phyloP scores from a whole-genome alignment of 345 rosid species.

The Salix arbutifolia region DNA sequence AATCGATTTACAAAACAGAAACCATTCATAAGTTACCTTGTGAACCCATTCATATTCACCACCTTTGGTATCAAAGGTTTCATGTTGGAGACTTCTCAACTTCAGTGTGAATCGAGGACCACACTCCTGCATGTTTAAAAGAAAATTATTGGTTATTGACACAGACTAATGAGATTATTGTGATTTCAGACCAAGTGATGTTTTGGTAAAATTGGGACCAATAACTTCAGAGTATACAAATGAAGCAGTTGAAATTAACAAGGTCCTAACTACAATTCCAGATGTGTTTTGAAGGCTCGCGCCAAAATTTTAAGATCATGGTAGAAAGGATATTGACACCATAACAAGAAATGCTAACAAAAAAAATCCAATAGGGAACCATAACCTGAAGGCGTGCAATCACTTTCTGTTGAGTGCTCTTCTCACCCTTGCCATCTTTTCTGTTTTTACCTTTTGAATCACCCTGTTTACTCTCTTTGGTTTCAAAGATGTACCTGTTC shows the following conservation, averaged over 20 bases:
- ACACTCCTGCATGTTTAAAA: constrained; percentile 51
- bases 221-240: too few species aligned
- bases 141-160: neutral
- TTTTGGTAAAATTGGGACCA: too few species aligned
- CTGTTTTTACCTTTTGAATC: constrained; percentile 42
- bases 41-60: constrained; percentile 99
- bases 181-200: too few species aligned
- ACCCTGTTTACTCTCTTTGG: constrained; percentile 53
- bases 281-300: neutral
- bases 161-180: neutral
- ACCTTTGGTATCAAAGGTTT: constrained; percentile 79
- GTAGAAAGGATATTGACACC: neutral
- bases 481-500: constrained; percentile 71
- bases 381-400: constrained; percentile 82
- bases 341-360: constrained; percentile 2
- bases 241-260: too few species aligned
- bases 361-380: neutral
- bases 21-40: constrained; percentile 44
- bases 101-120: constrained; percentile 91
- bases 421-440: constrained; percentile 45
- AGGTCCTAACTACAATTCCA: neutral
- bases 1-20: neutral
- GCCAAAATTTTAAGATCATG: neutral
- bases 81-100: constrained; percentile 77
- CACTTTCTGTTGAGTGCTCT: constrained; percentile 42